A percentile compares a stretch with the other conserved stretches of the same genome.
These are phyloP conservation scores for Naganishia albida DNA, from an alignment of 1,284 basidiomycete genomes.

Conservation along the genomic window DNA sequence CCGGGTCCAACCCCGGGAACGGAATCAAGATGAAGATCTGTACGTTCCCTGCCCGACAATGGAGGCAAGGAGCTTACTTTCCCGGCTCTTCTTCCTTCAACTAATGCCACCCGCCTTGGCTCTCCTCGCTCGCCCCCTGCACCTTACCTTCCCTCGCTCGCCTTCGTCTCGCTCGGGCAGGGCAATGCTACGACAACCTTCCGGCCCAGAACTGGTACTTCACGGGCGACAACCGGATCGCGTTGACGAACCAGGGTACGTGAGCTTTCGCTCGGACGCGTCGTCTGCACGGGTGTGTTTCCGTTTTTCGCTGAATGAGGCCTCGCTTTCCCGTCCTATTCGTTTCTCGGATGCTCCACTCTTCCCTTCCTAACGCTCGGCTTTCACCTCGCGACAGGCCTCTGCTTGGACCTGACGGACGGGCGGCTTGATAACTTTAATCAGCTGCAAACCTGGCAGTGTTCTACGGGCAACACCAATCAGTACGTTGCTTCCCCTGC, in stretches of 20 bases:
- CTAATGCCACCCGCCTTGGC: too few species aligned
- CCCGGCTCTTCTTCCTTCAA: too few species aligned
- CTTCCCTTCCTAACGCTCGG: neutral
- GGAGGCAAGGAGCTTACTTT: too few species aligned
- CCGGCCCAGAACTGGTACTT: conserved; percentile 38
- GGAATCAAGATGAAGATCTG: conserved; percentile 32
- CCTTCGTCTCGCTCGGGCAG: neutral
- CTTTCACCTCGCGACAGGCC: conserved; percentile 15
- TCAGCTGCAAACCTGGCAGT: conserved; percentile 40
- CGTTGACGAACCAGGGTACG: conserved; percentile 32
- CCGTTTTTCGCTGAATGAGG: too few species aligned
- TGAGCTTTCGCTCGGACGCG: neutral
- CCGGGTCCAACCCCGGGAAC: conserved; percentile 29
- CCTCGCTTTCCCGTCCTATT: too few species aligned
- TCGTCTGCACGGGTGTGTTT: too few species aligned
- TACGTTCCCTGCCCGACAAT: too few species aligned
- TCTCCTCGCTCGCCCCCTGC: too few species aligned
- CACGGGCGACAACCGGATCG: conserved; percentile 38
- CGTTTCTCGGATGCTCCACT: neutral
- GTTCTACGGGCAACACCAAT: conserved; percentile 23
- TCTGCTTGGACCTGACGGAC: conserved; percentile 43
- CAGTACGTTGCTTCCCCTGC: conserved; percentile 7
- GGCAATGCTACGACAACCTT: conserved; percentile 22
- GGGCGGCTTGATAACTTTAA: conserved; percentile 35
- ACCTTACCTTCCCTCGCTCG: too few species aligned